Evolutionary conservation across 192 early-diverging fungal genomes (phyloP), one percentile per base, ranked within the genome.

Genomic region (Haplosporangium gracile): DNA sequence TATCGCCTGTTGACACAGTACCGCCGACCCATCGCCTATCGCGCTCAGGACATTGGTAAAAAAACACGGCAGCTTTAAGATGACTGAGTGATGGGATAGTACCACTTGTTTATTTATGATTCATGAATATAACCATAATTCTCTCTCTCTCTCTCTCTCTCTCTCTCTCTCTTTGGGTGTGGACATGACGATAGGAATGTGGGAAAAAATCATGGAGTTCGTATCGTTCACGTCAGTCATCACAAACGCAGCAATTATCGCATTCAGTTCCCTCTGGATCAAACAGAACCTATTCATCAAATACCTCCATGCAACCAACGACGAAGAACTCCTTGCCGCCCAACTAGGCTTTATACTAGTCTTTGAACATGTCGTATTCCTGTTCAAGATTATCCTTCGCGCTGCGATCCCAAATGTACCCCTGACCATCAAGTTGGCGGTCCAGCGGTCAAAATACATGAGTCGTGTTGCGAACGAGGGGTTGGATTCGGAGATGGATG

Each of bases 201-300:
- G 85, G 85, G 81, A 88, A 36, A 45, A 75, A 24, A 88, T 88
- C 0, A 78, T 82, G 75, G 81, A 76, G 65, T 77, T 82, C 36
- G 60, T 88, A 2, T 88, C 85, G 22, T 77, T 88, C 55, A 78
- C 72, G 16, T 82, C 85, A 2, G 85, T 82, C 9, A 81, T 88
- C 70, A 88, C 85, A 51, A 88, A 88, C 29, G 85, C 80, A 5
- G 70, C 80, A 0, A 87, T 87, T 68, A 81, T 87, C 45, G 85
- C 85, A 11, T 87, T 87, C 76, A 80, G 80, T 69, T 88, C 85
- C 1, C 68, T 78, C 24, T 88, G 77, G 75, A 82, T 88, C 60
- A 82, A 82, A 32, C 80, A 78, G 29, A 68, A 82, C 40, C 60
- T 88, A 26, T 73, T 82, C 78, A 51, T 63, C n/a, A 75, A 76